phyloP scores from a whole-genome alignment of 2,329 filamentous ascomycete species.

The Fusarium transvaalense region DNA sequence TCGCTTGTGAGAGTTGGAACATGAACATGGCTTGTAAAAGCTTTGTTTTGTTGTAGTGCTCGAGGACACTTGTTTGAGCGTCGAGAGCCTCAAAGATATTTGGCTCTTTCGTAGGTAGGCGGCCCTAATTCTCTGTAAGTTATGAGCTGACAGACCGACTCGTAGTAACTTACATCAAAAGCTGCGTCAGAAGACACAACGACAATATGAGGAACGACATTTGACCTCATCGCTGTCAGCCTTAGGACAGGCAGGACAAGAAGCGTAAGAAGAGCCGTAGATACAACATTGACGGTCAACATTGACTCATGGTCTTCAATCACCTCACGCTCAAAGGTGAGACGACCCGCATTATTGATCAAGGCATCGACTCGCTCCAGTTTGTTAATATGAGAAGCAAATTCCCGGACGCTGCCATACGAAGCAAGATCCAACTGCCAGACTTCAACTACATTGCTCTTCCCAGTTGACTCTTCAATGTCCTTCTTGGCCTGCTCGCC shows the following conservation, averaged over 20 bases:
- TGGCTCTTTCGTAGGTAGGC: slow-evolving; percentile 51
- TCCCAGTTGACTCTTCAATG: slow-evolving; percentile 50
- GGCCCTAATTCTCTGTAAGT: slow-evolving; percentile 41
- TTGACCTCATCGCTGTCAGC: slow-evolving; percentile 51
- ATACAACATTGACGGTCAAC: slow-evolving; percentile 62
- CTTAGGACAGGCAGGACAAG: slow-evolving; percentile 59
- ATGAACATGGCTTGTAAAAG: slow-evolving; percentile 50
- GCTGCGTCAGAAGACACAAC: slow-evolving; percentile 56
- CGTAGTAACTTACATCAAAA: slow-evolving; percentile 25
- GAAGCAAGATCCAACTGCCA: slow-evolving; percentile 60
- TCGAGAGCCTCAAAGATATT: slow-evolving; percentile 54
- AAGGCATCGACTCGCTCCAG: slow-evolving; percentile 59
- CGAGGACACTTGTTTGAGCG: slow-evolving; percentile 27
- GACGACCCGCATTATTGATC: slow-evolving; percentile 56
- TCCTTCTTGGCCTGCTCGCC: slow-evolving; percentile 57
- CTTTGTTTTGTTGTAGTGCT: slow-evolving; percentile 51
- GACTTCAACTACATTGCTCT: slow-evolving; percentile 53
- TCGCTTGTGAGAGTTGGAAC: slow-evolving; percentile 52
- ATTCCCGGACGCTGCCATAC: slow-evolving; percentile 54
- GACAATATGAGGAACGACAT: slow-evolving; percentile 53
- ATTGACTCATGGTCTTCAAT: slow-evolving; percentile 58
- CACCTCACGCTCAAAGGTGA: slow-evolving; percentile 32
- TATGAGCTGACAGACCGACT: no score
- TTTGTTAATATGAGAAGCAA: slow-evolving; percentile 49
- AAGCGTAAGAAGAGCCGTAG: slow-evolving; percentile 60